phyloP scores from a whole-genome alignment of 2,329 filamentous ascomycete genomes.

The Colletotrichum karsti region DNA sequence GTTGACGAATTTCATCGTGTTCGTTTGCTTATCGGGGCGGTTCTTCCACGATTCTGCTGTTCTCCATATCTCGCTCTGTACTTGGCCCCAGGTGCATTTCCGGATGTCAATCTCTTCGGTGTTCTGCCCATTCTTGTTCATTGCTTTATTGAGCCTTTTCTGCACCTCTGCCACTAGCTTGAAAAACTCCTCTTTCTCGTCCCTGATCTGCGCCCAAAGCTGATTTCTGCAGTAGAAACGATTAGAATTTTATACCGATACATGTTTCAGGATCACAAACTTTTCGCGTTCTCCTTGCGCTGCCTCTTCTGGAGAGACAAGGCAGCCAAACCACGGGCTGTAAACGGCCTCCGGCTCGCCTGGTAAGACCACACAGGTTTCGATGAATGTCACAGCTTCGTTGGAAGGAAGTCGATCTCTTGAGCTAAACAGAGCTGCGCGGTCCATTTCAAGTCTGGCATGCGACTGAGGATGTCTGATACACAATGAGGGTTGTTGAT shows the following conservation, averaged over 20 bases:
- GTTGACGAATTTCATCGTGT: constrained; percentile 4
- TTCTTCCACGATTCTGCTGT: background rate
- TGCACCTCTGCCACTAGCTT: constrained; percentile 25
- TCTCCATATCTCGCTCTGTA: background rate
- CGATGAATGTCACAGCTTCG: background rate
- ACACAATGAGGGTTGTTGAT: no score
- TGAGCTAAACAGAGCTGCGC: background rate
- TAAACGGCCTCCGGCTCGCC: background rate
- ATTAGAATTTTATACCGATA: background rate
- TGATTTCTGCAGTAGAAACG: background rate
- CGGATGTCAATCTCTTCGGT: background rate
- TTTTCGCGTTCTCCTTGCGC: background rate
- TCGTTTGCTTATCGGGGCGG: background rate
- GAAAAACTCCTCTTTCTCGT: constrained; percentile 21
- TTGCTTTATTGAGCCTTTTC: constrained; percentile 7
- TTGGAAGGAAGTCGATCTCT: background rate
- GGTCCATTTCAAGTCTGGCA: no score
- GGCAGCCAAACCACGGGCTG: background rate
- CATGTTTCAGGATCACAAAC: background rate
- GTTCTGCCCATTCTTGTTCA: background rate
- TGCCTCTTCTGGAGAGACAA: background rate
- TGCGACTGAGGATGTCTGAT: no score
- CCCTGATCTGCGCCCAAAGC: constrained; percentile 23
- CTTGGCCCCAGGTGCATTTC: background rate
- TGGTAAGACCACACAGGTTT: background rate